Conservation (phyloP, 1,139 yeast genomes). For the Entelexis sorbosivorans region DNA sequence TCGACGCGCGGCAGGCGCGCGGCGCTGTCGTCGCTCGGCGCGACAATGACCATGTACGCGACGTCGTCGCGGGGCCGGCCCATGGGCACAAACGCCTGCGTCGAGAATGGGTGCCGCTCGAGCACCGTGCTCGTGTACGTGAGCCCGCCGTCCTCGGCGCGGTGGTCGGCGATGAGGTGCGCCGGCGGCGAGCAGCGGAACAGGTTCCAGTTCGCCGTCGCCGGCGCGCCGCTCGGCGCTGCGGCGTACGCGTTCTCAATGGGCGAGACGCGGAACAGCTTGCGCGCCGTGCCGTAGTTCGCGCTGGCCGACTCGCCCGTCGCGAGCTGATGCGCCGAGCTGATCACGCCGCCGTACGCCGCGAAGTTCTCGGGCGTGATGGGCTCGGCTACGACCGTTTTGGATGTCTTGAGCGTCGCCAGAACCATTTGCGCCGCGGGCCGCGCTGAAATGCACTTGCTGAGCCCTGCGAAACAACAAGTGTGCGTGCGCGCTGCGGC, state of each 20-base stretch:
- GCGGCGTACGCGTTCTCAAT: slow-evolving; percentile 47
- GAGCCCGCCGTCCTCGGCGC: slow-evolving; percentile 13
- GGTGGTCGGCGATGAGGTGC: slow-evolving; percentile 38
- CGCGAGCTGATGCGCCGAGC: slow-evolving; percentile 43
- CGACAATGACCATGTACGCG: slow-evolving; percentile 74
- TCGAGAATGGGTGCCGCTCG: slow-evolving; percentile 83
- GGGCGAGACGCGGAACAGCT: slow-evolving; percentile 62
- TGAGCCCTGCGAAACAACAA: no score
- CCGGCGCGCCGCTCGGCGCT: slow-evolving; percentile 24
- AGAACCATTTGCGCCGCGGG: slow-evolving; percentile 23
- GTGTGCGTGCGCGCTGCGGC: no score
- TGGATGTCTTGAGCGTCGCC: slow-evolving; percentile 23
- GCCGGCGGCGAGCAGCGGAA: slow-evolving; percentile 71
- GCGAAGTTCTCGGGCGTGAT: slow-evolving; percentile 42
- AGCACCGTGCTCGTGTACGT: slow-evolving; percentile 54
- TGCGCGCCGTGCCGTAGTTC: slow-evolving; percentile 88
- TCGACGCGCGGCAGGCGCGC: slow-evolving; percentile 46
- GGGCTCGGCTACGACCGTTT: slow-evolving; percentile 30
- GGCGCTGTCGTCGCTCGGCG: slow-evolving; percentile 34
- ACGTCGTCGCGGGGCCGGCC: slow-evolving; percentile 44
- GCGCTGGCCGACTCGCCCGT: slow-evolving; percentile 44
- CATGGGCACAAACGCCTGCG: slow-evolving; percentile 85
- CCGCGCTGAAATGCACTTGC: background rate
- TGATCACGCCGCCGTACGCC: slow-evolving; percentile 45
- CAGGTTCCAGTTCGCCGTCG: slow-evolving; percentile 66